Percentiles rank a stretch among this genome's conserved stretches.
Conservation (phyloP, 2,329 filamentous ascomycete species). For the Microdochium nivale region DNA sequence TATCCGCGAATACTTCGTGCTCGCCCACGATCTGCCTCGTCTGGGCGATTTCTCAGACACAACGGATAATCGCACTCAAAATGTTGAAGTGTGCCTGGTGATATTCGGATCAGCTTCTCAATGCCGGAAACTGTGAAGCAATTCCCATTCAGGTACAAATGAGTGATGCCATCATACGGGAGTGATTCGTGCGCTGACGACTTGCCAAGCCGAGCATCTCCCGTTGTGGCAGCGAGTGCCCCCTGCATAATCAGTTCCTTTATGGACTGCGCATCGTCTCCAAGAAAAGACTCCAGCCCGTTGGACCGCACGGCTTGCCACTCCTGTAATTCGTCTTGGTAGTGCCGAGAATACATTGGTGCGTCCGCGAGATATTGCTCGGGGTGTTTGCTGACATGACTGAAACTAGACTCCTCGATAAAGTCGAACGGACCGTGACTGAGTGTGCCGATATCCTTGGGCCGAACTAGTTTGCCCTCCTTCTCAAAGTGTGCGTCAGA, state of each 20-base stretch:
- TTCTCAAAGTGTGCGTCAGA: slow-evolving; percentile 28
- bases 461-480: slow-evolving; percentile 34
- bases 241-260: slow-evolving; percentile 19
- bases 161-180: slow-evolving; percentile 33
- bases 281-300: slow-evolving; percentile 19
- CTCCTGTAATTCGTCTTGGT: slow-evolving; percentile 13
- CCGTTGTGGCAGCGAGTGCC: slow-evolving; percentile 4
- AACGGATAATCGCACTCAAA: slow-evolving; percentile 41
- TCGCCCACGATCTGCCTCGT: slow-evolving; percentile 12
- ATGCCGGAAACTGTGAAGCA: slow-evolving; percentile 34
- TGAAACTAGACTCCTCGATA: slow-evolving; percentile 38
- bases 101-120: slow-evolving; percentile 30
- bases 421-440: slow-evolving; percentile 32
- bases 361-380: slow-evolving; percentile 39
- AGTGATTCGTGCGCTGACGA: slow-evolving; percentile 14
- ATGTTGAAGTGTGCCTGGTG: slow-evolving; percentile 38
- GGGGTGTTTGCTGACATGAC: slow-evolving; percentile 33
- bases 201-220: slow-evolving; percentile 6
- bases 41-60: slow-evolving; percentile 4
- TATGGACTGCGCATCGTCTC: slow-evolving; percentile 22
- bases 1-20: slow-evolving; percentile 22
- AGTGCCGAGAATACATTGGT: slow-evolving; percentile 27
- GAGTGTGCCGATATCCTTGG: slow-evolving; percentile 17
- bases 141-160: slow-evolving; percentile 45
- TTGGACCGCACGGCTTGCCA: slow-evolving; percentile 23